A percentile compares a stretch with the other conserved stretches of the same genome.
These are phyloP conservation scores for Jamesozyma spencerorum DNA, from an alignment of 805 yeast genomes.

Conservation along the genomic window DNA sequence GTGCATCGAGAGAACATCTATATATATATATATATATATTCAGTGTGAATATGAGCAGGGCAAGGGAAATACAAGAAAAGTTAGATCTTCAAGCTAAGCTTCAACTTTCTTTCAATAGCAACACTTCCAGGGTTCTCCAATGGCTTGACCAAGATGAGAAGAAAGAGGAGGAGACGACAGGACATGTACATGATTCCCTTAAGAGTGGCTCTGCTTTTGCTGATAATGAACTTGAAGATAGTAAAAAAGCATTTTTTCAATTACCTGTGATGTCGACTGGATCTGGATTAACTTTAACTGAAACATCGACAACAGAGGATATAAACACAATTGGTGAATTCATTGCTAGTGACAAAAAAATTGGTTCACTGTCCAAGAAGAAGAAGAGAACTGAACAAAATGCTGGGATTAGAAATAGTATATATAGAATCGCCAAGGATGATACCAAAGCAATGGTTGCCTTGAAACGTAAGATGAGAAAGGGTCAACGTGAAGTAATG, in stretches of 20 bases:
- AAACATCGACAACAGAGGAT: slow-evolving; percentile 11
- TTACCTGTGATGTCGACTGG: slow-evolving; percentile 30
- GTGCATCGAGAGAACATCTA: too few species aligned
- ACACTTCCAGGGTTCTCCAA: slow-evolving; percentile 17
- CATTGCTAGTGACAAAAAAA: slow-evolving; percentile 27
- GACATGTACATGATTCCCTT: background rate
- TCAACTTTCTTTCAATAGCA: slow-evolving; percentile 19
- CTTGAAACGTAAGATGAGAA: slow-evolving; percentile 27
- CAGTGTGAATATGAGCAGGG: slow-evolving; percentile 27
- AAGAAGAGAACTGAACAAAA: slow-evolving; percentile 12
- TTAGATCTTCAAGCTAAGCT: slow-evolving; percentile 27
- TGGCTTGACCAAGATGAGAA: slow-evolving; percentile 18
- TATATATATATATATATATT: too few species aligned
- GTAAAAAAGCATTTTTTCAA: slow-evolving; percentile 21
- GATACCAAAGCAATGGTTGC: slow-evolving; percentile 31
- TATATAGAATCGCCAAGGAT: slow-evolving; percentile 23
- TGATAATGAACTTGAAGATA: slow-evolving; percentile 10
- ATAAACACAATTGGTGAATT: slow-evolving; percentile 31
- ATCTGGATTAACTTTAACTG: slow-evolving; percentile 21
- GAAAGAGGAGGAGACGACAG: slow-evolving; percentile 2
- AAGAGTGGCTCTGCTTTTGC: slow-evolving; percentile 2
- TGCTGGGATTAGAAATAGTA: slow-evolving; percentile 8
- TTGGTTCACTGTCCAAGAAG: slow-evolving; percentile 26
- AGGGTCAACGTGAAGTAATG: slow-evolving; percentile 14
- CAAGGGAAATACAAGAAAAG: slow-evolving; percentile 29